Percentiles rank a stretch among this genome's conserved stretches.
These are phyloP conservation scores for Amanita molliuscula DNA, from an alignment of 768 basidiomycete genomes.

Conservation along the genomic window DNA sequence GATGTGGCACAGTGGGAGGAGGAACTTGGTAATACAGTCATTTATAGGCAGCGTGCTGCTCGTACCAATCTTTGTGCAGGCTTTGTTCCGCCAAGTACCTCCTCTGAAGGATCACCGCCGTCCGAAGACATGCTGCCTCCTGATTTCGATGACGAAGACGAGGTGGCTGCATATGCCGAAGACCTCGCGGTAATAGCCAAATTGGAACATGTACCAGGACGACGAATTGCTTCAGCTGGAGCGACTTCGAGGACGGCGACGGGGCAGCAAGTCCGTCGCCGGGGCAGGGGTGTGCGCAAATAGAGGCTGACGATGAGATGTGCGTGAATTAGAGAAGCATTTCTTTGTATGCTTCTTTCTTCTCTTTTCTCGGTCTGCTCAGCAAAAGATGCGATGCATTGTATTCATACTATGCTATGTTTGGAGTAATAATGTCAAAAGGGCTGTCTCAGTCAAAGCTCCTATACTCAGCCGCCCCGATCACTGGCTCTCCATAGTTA, in stretches of 20 bases:
- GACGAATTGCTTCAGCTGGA: slow-evolving; percentile 29
- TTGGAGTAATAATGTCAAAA: not conserved
- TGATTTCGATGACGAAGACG: slow-evolving; percentile 46
- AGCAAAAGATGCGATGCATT: not conserved
- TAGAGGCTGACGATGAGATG: slow-evolving; percentile 22
- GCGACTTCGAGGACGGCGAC: slow-evolving; percentile 19
- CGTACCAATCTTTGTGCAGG: not conserved
- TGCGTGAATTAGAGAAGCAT: slow-evolving; percentile 14
- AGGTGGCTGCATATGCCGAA: slow-evolving; percentile 49
- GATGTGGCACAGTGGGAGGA: slow-evolving; percentile 52
- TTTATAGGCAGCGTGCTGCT: not conserved
- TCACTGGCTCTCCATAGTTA: not conserved
- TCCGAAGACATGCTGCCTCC: slow-evolving; percentile 21
- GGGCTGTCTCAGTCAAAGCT: not conserved
- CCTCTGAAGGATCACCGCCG: slow-evolving; percentile 1
- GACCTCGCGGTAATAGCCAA: slow-evolving; percentile 35
- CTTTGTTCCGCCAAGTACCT: slow-evolving; percentile 2
- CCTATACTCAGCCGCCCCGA: not conserved
- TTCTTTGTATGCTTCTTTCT: not conserved
- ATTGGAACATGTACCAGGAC: slow-evolving; percentile 36
- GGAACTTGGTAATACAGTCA: slow-evolving; percentile 21
- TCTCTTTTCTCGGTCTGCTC: not conserved
- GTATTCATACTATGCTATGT: not conserved
- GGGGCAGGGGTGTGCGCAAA: slow-evolving; percentile 1
- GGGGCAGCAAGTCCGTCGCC: not conserved